Base-by-base conservation (phyloP, 2,329 filamentous ascomycete genomes). In the Cryphonectria carpinicola region DNA sequence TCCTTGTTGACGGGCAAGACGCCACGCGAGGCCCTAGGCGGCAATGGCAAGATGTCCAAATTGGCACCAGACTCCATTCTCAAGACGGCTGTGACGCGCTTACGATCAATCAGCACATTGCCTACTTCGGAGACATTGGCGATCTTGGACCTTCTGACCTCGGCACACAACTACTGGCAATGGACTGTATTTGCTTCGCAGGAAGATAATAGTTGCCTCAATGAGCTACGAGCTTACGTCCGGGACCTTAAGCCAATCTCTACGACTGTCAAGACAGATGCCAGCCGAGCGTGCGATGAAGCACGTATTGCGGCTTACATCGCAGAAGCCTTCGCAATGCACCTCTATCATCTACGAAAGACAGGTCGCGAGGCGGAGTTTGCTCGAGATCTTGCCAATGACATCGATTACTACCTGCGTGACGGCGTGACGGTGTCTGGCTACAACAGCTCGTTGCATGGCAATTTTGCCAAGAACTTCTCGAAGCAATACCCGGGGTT, bases 81-180 rank as follows among this genome's bases (percentile, higher is more conserved):
- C 73, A 86, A 87, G 28, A 88, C 89, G 69, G 95, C 94, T 0
- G 84, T 98, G 43, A 87, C 91, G 61, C 87, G 89, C 70, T 84
- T 98, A 52, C 86, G 88, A 25, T 85, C 85, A 14, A 89, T 97
- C 72, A 85, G 87, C 35, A 83, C 87, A 1, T 79, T 95, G 32
- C 85, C 91, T 11, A 85, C 87, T n/a, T 83, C 84, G 46, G 88
- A 94, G 73, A 89, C 91, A 4, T 83, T 94, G 32, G 89, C 92
- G 0, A 90, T 98, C 75, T 85, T 99, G 22, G 91, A 95, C 76
- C 98, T 98, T 79, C 89, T 98, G 52, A 90, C 93, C 2, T 90
- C 92, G 3, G 93, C 95, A 5, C 95, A 98, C 78, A 96, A 97
- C 79, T 93, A 94, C 78, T 98, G 95, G 95, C 92, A 95, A 1